Percentiles rank a stretch among this genome's conserved stretches.
phyloP scores from a whole-genome alignment of 2,329 filamentous ascomycete genomes.

The Talaromyces pinophilus region DNA sequence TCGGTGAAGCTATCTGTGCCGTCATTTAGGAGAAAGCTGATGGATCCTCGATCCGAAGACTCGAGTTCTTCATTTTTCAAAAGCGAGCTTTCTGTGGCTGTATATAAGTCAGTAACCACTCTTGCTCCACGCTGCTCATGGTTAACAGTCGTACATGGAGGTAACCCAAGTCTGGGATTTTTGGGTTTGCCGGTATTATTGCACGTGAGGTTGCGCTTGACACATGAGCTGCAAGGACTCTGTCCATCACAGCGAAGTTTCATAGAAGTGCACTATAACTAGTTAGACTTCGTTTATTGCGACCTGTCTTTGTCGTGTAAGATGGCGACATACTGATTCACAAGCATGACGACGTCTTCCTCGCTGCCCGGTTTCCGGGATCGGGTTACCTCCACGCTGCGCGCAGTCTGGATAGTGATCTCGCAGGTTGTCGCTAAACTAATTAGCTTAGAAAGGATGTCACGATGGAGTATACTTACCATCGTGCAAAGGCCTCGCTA shows the following conservation, averaged over 20 bases:
- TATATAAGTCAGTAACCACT: not conserved
- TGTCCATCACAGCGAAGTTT: constrained; percentile 51
- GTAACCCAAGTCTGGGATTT: constrained; percentile 24
- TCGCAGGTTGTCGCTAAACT: constrained; percentile 48
- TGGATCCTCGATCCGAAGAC: constrained; percentile 48
- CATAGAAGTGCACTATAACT: constrained; percentile 47
- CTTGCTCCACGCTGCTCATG: not conserved
- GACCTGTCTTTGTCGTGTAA: not conserved
- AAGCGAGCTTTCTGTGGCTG: constrained; percentile 26
- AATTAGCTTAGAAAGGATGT: not conserved
- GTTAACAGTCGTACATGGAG: constrained; percentile 27
- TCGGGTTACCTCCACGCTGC: constrained; percentile 44
- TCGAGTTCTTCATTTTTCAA: constrained; percentile 33
- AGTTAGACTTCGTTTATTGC: not conserved
- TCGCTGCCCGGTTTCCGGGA: constrained; percentile 49
- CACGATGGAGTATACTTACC: constrained; percentile 33
- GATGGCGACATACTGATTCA: constrained; percentile 41
- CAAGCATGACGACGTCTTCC: constrained; percentile 51
- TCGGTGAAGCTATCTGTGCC: constrained; percentile 51
- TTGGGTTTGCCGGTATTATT: constrained; percentile 36
- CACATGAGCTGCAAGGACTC: constrained; percentile 48
- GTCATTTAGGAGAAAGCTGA: constrained; percentile 50
- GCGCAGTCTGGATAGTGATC: constrained; percentile 49
- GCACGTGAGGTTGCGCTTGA: constrained; percentile 46
- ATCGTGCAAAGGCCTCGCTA: constrained; percentile 48